A percentile compares a stretch with the other conserved stretches of the same genome.
Evolutionary conservation across 2,329 filamentous ascomycete species (phyloP).

Genomic region (Camillea tinctor): DNA sequence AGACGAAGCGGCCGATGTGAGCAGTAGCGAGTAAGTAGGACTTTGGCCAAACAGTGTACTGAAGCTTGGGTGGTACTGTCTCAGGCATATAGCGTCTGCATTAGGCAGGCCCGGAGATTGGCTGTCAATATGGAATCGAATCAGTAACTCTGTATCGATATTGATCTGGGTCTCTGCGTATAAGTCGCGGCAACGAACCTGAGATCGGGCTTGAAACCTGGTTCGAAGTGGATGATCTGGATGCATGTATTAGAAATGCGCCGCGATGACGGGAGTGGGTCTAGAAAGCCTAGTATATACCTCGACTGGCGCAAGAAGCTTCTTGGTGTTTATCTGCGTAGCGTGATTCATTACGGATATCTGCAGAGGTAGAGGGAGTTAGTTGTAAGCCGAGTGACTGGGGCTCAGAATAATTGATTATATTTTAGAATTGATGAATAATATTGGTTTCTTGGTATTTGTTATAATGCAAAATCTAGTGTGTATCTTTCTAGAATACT

Average conservation of each 20-base stretch:
- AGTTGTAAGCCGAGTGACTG: no score
- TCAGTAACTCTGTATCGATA: not conserved
- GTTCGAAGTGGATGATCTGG: constrained; percentile 5
- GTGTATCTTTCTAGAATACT: no score
- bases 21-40: constrained; percentile 39
- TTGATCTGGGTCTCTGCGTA: not conserved
- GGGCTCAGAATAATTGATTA: no score
- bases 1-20: constrained; percentile 39
- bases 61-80: constrained; percentile 39
- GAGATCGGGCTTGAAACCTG: constrained; percentile 2
- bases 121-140: constrained; percentile 3
- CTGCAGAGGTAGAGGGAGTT: not conserved
- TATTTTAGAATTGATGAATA: not conserved
- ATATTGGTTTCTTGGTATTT: no score
- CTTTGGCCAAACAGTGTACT: constrained; percentile 32
- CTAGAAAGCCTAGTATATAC: not conserved
- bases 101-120: not conserved
- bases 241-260: not conserved
- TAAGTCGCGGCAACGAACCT: not conserved
- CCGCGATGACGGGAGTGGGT: not conserved
- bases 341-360: not conserved
- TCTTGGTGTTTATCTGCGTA: not conserved
- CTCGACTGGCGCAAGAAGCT: not conserved
- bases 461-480: no score
- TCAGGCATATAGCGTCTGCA: constrained; percentile 30